A percentile compares a stretch with the other conserved stretches of the same genome.
Conservation (phyloP, 2,329 filamentous ascomycete species). For the Ascochyta lentis region DNA sequence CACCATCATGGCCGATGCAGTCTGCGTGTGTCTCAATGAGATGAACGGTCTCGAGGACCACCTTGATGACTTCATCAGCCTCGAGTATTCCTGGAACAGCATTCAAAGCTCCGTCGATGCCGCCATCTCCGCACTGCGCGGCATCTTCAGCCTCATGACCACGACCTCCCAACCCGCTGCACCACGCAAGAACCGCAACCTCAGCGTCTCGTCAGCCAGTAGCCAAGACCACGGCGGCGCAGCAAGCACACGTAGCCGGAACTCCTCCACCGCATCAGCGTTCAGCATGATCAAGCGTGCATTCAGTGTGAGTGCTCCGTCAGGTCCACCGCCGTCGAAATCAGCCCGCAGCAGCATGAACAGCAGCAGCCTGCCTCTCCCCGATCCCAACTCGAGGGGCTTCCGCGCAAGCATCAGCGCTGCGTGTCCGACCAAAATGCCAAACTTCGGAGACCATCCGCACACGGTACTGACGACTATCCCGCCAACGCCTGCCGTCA, state of each 20-base stretch:
- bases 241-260: conserved; percentile 26
- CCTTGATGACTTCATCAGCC: conserved; percentile 54
- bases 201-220: conserved; percentile 38
- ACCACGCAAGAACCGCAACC: conserved; percentile 20
- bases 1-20: conserved; percentile 55
- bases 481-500: conserved; percentile 48
- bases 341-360: conserved; percentile 20
- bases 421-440: conserved; percentile 51
- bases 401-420: conserved; percentile 40
- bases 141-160: conserved; percentile 56
- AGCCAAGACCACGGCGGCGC: conserved; percentile 21
- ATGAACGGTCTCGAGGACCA: conserved; percentile 50
- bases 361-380: conserved; percentile 15
- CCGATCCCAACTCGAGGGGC: conserved; percentile 41
- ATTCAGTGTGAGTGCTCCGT: conserved; percentile 29
- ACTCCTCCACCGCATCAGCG: conserved; percentile 37
- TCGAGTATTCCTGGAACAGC: conserved; percentile 53
- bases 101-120: conserved; percentile 52
- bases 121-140: conserved; percentile 52
- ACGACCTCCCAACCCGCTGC: conserved; percentile 11
- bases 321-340: conserved; percentile 30
- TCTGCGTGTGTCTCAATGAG: conserved; percentile 51
- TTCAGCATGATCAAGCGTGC: conserved; percentile 39
- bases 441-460: conserved; percentile 37
- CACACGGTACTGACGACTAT: conserved; percentile 48